These are phyloP conservation scores for Trichoderma polysporum DNA, from an alignment of 2,329 filamentous ascomycete species.

Conservation along the genomic window DNA sequence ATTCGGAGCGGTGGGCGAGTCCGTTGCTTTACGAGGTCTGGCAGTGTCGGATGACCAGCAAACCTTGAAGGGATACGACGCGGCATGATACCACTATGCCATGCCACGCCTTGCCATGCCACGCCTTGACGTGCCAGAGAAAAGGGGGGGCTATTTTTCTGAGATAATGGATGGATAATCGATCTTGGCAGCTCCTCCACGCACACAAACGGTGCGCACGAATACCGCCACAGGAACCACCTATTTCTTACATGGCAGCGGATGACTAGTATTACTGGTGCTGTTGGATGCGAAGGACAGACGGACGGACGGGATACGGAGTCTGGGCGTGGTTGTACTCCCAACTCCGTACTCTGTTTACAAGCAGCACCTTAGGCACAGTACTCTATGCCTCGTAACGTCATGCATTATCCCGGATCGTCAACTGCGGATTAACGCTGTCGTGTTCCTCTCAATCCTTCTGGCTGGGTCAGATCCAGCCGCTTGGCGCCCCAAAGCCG, in stretches of 20 bases:
- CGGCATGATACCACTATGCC: conserved; percentile 10
- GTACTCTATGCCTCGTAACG: neutral
- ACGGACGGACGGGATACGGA: neutral
- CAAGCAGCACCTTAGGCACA: neutral
- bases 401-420: neutral
- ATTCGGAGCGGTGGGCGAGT: conserved; percentile 7
- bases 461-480: conserved; percentile 12
- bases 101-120: conserved; percentile 3
- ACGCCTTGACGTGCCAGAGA: too few relatives aligned
- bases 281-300: neutral
- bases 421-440: neutral
- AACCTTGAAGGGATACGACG: conserved; percentile 9
- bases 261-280: neutral
- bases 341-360: neutral
- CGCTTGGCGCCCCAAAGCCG: neutral
- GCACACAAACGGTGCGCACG: neutral
- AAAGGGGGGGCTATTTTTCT: neutral
- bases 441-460: neutral
- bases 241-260: neutral
- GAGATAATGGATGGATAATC: neutral
- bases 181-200: conserved; percentile 5
- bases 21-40: conserved; percentile 14
- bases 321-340: neutral
- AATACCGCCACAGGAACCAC: neutral
- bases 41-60: conserved; percentile 14